Base-by-base conservation (phyloP, 495 filamentous ascomycete species). In the Rhypophila decipiens region DNA sequence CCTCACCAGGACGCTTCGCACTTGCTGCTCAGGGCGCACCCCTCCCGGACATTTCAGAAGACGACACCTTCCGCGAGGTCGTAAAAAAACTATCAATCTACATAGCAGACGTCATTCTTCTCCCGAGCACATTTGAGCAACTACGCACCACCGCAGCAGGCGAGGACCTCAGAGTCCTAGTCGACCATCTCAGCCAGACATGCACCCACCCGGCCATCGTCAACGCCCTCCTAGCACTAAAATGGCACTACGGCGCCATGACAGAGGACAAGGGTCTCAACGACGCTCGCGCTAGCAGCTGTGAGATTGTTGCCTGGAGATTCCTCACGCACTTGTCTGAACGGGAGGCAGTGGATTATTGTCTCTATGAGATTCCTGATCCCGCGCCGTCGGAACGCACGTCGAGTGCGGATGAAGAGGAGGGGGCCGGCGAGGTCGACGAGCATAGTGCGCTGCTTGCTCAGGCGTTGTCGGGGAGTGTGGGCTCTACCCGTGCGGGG, bases 231-330 rank as follows among this genome's bases (percentile, higher is more conserved):
- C 74, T 95, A 87, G 86, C 87, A 2, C 65, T 93, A n/a, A 89
- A 86, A 68, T 88, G 81, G 75, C 83, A 90, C 52, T 88, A 86
- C 57, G 77, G 74, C 44, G 57, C 71, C 13, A 66, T 75, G 31
- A 68, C 66, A 49, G 85, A 90, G 53, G 83, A 87, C 52, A 80
- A 79, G 53, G 84, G 83, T 1, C 56, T 91, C 24, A 83, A 84
- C 56, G 79, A 87, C 46, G 84, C 85, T 42, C 76, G 91, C 52
- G 88, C 87, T 3, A 76, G 82, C 63, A 90, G 87, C 20, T 95
- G 90, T 63, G 90, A 97, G 66, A 86, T 91, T 52, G 85, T 94
- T 15, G 91, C 91, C 22, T 95, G 90, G 85, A 79, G 90, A 38
- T 90, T 93, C 52, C 71, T 95, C 36, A 83, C 82, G 27, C 83